Percentiles rank a stretch among this genome's conserved stretches.
phyloP scores from a whole-genome alignment of 176 grass and related monocot species.

The Metroxylon sagu region DNA sequence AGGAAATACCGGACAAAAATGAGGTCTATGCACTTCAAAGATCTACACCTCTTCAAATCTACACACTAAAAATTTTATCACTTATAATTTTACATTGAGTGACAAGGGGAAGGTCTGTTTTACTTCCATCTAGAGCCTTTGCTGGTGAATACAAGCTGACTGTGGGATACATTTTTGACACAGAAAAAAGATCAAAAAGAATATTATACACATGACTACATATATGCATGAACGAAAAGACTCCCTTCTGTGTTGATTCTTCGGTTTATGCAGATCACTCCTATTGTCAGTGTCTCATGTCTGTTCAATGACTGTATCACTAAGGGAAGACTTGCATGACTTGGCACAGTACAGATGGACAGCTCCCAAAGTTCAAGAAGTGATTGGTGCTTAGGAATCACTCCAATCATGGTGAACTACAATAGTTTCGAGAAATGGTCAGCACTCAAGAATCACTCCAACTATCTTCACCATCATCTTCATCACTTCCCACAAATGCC shows the following conservation, averaged over 20 bases:
- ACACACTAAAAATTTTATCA: too few relatives aligned
- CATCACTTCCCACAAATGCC: slow-evolving; percentile 84
- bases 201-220: slow-evolving; percentile 42
- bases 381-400: slow-evolving; percentile 29
- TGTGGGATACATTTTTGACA: slow-evolving; percentile 20
- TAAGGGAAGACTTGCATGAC: background rate
- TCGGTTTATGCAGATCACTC: too few relatives aligned
- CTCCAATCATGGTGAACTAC: slow-evolving; percentile 51
- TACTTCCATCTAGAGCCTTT: slow-evolving; percentile 28
- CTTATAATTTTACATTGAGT: slow-evolving; percentile 37
- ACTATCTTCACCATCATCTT: slow-evolving; percentile 74
- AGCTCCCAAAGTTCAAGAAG: slow-evolving; percentile 6
- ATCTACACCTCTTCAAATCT: too few relatives aligned
- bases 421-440: too few relatives aligned
- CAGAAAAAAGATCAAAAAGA: slow-evolving; percentile 3
- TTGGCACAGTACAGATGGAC: slow-evolving; percentile 18
- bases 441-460: slow-evolving; percentile 66
- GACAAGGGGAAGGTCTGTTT: slow-evolving; percentile 23
- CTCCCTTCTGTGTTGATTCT: background rate
- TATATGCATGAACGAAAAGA: slow-evolving; percentile 17
- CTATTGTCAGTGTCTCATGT: too few relatives aligned
- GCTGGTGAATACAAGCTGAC: slow-evolving; percentile 20
- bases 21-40: too few relatives aligned
- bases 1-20: too few relatives aligned
- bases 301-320: background rate